phyloP scores from a whole-genome alignment of 225 moss, liverwort and hornwort genomes.

The Lunularia cruciata region DNA sequence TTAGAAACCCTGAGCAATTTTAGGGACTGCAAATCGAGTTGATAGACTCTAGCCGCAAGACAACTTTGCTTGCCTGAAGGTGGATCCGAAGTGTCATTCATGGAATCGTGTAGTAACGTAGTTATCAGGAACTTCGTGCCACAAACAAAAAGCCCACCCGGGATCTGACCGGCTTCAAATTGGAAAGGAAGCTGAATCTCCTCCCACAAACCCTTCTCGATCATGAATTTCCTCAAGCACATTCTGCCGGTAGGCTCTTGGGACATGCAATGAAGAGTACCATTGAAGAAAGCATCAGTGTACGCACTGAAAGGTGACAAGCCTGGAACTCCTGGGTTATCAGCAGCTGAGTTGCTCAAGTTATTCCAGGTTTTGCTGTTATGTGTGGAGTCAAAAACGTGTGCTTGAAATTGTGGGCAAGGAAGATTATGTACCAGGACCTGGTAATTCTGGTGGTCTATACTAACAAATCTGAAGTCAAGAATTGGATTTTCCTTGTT shows the following conservation, averaged over 20 bases:
- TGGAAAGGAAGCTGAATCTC: background rate
- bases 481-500: background rate
- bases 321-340: background rate
- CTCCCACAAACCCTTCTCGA: background rate
- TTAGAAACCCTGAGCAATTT: background rate
- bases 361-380: constrained; percentile 8
- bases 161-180: background rate
- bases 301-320: constrained; percentile 16
- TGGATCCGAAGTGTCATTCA: background rate
- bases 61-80: background rate
- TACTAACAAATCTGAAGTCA: constrained; percentile 3
- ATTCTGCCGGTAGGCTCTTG: background rate
- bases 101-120: background rate
- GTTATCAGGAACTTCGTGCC: constrained; percentile 2
- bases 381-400: constrained; percentile 8
- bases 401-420: constrained; percentile 8
- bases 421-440: constrained; percentile 20
- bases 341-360: background rate
- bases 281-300: constrained; percentile 18
- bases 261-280: background rate
- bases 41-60: background rate
- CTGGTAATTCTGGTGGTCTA: background rate
- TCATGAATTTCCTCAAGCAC: background rate
- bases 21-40: constrained; percentile 1
- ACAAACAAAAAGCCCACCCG: constrained; percentile 3